Conservation (phyloP, 345 rosid species). For the Gossypium raimondii region DNA sequence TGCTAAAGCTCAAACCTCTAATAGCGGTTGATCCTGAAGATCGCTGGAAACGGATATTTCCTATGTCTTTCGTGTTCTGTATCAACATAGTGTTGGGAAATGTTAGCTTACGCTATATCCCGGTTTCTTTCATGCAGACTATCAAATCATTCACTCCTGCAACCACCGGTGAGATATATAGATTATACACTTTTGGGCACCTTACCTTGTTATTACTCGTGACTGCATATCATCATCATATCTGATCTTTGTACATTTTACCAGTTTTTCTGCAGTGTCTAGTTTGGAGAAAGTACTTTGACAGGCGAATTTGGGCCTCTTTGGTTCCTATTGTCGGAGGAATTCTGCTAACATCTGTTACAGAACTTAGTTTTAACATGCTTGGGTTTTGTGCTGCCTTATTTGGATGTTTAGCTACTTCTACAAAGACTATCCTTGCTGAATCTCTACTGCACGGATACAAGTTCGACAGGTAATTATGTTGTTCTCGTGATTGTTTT, state of each 20-base stretch:
- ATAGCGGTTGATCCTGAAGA: conserved; percentile 83
- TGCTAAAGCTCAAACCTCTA: conserved; percentile 85
- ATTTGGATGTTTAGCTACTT: conserved; percentile 97
- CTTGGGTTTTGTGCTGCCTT: conserved; percentile 94
- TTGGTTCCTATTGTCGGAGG: conserved; percentile 96
- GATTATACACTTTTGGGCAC: neutral
- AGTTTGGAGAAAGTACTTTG: conserved; percentile 91
- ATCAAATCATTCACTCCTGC: conserved; percentile 98
- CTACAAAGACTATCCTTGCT: conserved; percentile 97
- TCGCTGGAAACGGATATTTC: conserved; percentile 94
- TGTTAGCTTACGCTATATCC: conserved; percentile 88
- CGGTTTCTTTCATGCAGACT: conserved; percentile 98
- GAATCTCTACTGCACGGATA: conserved; percentile 94
- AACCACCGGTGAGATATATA: conserved; percentile 66
- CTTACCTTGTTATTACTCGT: neutral
- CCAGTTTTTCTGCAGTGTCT: conserved; percentile 97
- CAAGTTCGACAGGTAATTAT: conserved; percentile 88
- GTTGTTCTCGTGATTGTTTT: neutral
- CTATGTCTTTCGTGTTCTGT: conserved; percentile 97
- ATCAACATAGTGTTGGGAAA: conserved; percentile 95
- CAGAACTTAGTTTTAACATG: conserved; percentile 93
- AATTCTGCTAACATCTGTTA: conserved; percentile 86
- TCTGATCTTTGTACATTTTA: conserved; percentile 30
- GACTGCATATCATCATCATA: neutral
- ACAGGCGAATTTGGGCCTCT: conserved; percentile 95